phyloP scores from a whole-genome alignment of 352 stramenopile genomes.

The Pythium myriotylum region DNA sequence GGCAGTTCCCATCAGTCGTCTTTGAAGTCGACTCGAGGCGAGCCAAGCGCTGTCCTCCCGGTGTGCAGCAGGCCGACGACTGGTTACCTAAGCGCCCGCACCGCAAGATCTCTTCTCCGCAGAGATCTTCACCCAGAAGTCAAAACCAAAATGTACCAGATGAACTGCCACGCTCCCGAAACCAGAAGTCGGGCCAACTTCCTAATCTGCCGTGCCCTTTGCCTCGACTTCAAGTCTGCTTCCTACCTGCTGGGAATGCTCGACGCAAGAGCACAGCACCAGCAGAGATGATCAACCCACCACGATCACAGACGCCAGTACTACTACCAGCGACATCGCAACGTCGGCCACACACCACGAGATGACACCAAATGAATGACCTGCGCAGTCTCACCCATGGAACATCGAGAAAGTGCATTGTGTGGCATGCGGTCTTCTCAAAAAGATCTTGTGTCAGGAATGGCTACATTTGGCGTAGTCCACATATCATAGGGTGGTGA shows the following conservation, averaged over 20 bases:
- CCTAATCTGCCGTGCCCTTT: background rate
- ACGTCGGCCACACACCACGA: constrained; percentile 8
- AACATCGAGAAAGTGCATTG: no score
- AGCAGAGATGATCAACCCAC: no score
- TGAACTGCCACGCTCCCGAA: background rate
- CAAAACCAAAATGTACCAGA: no score
- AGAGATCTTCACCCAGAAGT: no score
- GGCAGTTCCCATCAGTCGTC: constrained; percentile 11
- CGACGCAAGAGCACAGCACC: background rate
- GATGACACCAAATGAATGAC: background rate
- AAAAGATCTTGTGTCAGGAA: background rate
- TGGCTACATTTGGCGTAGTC: constrained; percentile 22
- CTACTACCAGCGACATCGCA: background rate
- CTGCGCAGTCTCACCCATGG: no score
- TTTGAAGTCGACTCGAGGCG: constrained; percentile 23
- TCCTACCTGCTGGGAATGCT: constrained; percentile 9
- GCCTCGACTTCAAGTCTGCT: constrained; percentile 22
- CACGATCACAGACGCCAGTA: background rate
- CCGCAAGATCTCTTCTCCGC: background rate
- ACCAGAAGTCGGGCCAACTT: background rate
- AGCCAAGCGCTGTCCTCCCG: constrained; percentile 15
- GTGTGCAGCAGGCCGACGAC: constrained; percentile 25
- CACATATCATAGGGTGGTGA: background rate
- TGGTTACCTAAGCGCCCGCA: constrained; percentile 12
- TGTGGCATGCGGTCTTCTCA: no score